These are phyloP conservation scores for Yarrowia phangngaensis DNA, from an alignment of 805 yeast genomes.

Conservation along the genomic window DNA sequence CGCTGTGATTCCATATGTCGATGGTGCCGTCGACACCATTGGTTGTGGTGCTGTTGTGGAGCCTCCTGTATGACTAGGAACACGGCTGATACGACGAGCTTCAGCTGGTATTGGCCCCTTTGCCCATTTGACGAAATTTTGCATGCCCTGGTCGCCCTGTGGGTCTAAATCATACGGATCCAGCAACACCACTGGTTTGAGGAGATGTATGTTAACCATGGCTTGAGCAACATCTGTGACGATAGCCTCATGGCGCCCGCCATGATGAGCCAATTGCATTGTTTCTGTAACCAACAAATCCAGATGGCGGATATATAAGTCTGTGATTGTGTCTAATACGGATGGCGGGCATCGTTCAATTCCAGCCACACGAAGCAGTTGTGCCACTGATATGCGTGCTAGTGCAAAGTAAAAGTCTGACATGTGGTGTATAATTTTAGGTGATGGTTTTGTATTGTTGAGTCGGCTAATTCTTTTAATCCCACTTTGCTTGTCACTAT, in stretches of 20 bases:
- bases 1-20: conserved; percentile 21
- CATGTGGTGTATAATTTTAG: conserved; percentile 11
- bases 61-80: conserved; percentile 11
- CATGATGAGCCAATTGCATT: conserved; percentile 46
- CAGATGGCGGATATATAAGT: conserved; percentile 64
- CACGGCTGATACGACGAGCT: conserved; percentile 39
- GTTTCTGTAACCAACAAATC: conserved; percentile 52
- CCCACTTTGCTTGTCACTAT: too few relatives aligned
- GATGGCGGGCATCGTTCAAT: conserved; percentile 73
- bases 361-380: conserved; percentile 71
- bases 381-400: conserved; percentile 50
- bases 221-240: conserved; percentile 72
- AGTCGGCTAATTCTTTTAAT: too few relatives aligned
- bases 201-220: conserved; percentile 56
- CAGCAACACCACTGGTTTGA: conserved; percentile 54
- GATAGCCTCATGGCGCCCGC: conserved; percentile 47
- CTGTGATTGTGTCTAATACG: conserved; percentile 72
- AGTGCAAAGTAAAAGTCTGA: conserved; percentile 48
- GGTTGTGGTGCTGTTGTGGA: conserved; percentile 1
- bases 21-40: conserved; percentile 13
- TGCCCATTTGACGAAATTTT: conserved; percentile 56
- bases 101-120: conserved; percentile 46
- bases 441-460: not conserved
- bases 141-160: conserved; percentile 47
- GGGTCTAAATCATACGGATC: conserved; percentile 54